Conservation (phyloP, 2,329 filamentous ascomycete species). For the Fusarium pseudograminearum region DNA sequence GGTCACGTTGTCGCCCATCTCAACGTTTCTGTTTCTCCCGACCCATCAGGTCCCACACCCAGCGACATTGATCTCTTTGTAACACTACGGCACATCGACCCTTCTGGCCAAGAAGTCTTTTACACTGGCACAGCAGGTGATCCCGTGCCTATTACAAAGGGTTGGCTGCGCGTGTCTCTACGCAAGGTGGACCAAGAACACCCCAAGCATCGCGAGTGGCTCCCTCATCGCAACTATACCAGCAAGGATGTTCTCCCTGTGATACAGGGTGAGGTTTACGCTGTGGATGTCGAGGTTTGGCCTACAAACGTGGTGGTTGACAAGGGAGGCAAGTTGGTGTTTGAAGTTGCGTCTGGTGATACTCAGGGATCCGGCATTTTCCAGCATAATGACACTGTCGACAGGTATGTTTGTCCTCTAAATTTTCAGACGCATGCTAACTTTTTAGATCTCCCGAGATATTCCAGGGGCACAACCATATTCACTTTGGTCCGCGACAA, state of each 20-base stretch:
- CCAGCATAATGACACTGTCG: conserved; percentile 62
- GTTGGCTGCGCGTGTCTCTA: conserved; percentile 70
- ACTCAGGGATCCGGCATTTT: conserved; percentile 71
- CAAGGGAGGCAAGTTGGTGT: conserved; percentile 63
- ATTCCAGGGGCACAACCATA: conserved; percentile 61
- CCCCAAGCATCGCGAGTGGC: conserved; percentile 63
- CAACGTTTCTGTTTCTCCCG: conserved; percentile 71
- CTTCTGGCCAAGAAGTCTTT: conserved; percentile 67
- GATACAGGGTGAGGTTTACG: conserved; percentile 66
- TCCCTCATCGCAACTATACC: conserved; percentile 69
- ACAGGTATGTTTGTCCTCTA: conserved; percentile 53
- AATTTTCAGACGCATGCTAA: not conserved
- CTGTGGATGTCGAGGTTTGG: conserved; percentile 73
- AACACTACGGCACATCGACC: conserved; percentile 69
- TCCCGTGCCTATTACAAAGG: conserved; percentile 71
- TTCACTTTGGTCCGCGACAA: conserved; percentile 63
- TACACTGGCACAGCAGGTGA: conserved; percentile 76
- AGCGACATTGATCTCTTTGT: conserved; percentile 73
- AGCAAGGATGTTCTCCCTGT: conserved; percentile 68
- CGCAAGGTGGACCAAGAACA: conserved; percentile 65
- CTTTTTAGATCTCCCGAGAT: conserved; percentile 42
- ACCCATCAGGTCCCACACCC: conserved; percentile 53
- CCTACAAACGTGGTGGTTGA: conserved; percentile 69
- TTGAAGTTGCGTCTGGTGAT: conserved; percentile 68
- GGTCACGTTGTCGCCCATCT: conserved; percentile 75